phyloP scores from a whole-genome alignment of 2,329 filamentous ascomycete species.

The Penicillium occitanis region DNA sequence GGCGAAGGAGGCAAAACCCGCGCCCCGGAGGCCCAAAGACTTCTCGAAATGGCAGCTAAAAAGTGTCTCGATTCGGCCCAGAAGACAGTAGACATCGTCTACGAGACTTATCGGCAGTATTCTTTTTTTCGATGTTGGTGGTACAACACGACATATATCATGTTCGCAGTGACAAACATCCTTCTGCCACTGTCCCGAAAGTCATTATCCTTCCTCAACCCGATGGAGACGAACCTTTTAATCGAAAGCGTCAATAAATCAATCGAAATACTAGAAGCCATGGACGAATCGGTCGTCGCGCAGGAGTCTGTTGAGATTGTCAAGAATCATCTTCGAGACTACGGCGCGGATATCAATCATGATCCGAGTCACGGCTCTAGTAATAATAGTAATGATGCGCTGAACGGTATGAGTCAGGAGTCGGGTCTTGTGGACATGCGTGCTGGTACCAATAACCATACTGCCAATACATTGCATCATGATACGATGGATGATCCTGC shows the following conservation, averaged over 20 bases:
- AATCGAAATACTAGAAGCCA: conserved; percentile 43
- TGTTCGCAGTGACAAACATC: conserved; percentile 35
- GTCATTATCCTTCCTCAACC: neutral
- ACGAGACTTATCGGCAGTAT: conserved; percentile 41
- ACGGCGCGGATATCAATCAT: neutral
- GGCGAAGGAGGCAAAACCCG: neutral
- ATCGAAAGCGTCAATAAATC: conserved; percentile 38
- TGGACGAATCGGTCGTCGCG: conserved; percentile 45
- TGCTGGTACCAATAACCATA: neutral
- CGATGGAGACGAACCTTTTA: neutral
- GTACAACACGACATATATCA: conserved; percentile 47
- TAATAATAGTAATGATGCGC: neutral
- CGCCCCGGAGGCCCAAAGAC: neutral
- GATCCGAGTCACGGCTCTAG: neutral
- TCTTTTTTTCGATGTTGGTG: conserved; percentile 47
- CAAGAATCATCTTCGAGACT: conserved; percentile 33
- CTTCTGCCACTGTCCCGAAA: neutral
- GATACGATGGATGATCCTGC: neutral
- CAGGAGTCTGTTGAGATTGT: conserved; percentile 42
- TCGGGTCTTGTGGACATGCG: neutral
- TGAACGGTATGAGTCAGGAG: neutral
- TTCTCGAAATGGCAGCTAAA: neutral
- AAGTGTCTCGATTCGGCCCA: conserved; percentile 33
- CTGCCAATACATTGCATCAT: neutral
- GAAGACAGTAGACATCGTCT: conserved; percentile 42